Evolutionary conservation across 495 filamentous ascomycete species (phyloP), one percentile per base, ranked within the genome.

Genomic region (Hyaloscypha finlandica): DNA sequence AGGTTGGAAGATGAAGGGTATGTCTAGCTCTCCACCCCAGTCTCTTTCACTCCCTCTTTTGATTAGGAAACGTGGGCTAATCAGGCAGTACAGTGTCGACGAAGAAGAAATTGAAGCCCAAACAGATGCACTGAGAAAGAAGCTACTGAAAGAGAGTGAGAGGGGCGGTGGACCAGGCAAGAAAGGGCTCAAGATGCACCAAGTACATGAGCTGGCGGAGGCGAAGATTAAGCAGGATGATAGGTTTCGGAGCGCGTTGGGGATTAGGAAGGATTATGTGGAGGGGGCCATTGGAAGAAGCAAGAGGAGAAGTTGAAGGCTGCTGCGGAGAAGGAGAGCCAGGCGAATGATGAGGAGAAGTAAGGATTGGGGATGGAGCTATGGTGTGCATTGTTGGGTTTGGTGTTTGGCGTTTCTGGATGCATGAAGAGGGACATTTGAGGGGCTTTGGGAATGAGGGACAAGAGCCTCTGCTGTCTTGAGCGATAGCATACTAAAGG

Each of bases 141-240:
- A 90, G 68, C 78, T 93, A 0, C 75, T 85, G 37, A 80, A 77
- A 6, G 83, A 88, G 70, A 78, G 85, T 75, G 80, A 85, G 57
- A 72, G 74, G 14, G 64, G 68, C 9, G 71, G 73, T 42, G 76
- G 68, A 16, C 74, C 72, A 19, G 75, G 77, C 45, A 80, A 78
- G 70, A 83, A 79, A 71, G 83, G 81, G 33, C 80, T 97, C 55
- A 99, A 97, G 79, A 81, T 86, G 65, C 93, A 98, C 80, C 92
- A 97, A 78, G 94, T 98, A 30, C 95, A 99, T 85, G 94, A 98
- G 79, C 78, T 96, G 71, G 95, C 95, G 30, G 89, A 93, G 75
- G 94, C 94, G 62, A 99, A 99, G 87, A 94, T 96, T 74, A 89
- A 91, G 76, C 94, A 99, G 84, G 96, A 89, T 76, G 93, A 97